Conservation (phyloP, 768 basidiomycete species). For the Lentinula raphanica region DNA sequence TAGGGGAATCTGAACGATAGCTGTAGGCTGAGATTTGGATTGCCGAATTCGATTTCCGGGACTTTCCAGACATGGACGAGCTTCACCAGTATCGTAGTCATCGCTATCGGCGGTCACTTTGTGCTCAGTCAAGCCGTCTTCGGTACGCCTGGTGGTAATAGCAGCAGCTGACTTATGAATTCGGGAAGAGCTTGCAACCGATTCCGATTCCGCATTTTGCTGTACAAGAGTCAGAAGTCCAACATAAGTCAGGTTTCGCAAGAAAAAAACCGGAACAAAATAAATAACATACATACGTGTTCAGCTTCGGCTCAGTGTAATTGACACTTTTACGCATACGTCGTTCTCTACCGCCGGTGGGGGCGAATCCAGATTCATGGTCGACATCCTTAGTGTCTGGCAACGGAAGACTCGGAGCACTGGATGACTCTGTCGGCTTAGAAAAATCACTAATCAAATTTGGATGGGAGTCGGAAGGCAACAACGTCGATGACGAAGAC, state of each 20-base stretch:
- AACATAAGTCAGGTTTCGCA: too few species aligned
- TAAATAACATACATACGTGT: too few species aligned
- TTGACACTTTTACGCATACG: conserved; percentile 74
- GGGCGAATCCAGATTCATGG: conserved; percentile 21
- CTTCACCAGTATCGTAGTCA: conserved; percentile 30
- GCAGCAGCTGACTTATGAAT: conserved; percentile 39
- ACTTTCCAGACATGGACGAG: conserved; percentile 33
- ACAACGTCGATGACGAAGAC: conserved; percentile 36
- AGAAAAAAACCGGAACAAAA: too few species aligned
- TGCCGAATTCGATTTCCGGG: conserved; percentile 5
- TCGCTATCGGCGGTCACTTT: conserved; percentile 15
- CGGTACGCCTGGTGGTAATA: conserved; percentile 24
- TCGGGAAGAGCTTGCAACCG: conserved; percentile 33
- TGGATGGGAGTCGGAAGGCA: conserved; percentile 10
- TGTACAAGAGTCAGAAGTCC: too few species aligned
- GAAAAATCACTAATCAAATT: conserved; percentile 22
- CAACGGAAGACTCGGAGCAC: conserved; percentile 31
- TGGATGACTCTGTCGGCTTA: conserved; percentile 47
- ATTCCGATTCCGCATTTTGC: conserved; percentile 76
- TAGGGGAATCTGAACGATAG: conserved; percentile 31
- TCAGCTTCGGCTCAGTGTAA: conserved; percentile 83
- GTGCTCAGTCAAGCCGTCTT: conserved; percentile 16
- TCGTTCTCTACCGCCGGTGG: conserved; percentile 45
- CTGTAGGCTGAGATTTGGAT: conserved; percentile 20
- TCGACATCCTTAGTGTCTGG: conserved; percentile 29